These are phyloP conservation scores for Lipomyces sp. DNA, from an alignment of 805 yeast genomes.

Conservation along the genomic window DNA sequence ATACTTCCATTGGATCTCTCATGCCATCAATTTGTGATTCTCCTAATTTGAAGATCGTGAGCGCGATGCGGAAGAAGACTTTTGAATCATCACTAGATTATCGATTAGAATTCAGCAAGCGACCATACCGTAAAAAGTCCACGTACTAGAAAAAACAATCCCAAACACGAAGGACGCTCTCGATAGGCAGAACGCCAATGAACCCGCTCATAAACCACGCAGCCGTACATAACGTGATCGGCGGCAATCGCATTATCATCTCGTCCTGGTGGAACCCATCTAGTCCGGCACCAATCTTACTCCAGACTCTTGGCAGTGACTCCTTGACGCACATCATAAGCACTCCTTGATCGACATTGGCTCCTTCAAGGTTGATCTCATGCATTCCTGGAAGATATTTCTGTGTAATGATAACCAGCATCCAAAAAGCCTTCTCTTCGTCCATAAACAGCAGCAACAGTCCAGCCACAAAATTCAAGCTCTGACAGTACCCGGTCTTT, in stretches of 20 bases:
- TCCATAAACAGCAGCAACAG: constrained; percentile 79
- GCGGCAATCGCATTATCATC: constrained; percentile 77
- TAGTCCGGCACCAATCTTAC: constrained; percentile 50
- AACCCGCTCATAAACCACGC: constrained; percentile 99
- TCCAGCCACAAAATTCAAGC: constrained; percentile 91
- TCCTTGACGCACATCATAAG: constrained; percentile 84
- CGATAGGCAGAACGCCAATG: constrained; percentile 87
- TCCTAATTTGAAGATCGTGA: constrained; percentile 76
- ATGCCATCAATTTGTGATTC: constrained; percentile 62
- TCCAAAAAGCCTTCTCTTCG: constrained; percentile 93
- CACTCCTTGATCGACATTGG: constrained; percentile 93
- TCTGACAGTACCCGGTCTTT: constrained; percentile 93
- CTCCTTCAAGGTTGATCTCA: constrained; percentile 88
- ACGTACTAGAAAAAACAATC: constrained; percentile 77
- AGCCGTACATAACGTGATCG: constrained; percentile 89
- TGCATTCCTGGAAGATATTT: constrained; percentile 88
- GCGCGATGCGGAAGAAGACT: constrained; percentile 77
- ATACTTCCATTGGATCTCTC: constrained; percentile 62
- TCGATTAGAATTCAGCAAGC: not conserved
- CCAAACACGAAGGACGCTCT: constrained; percentile 88
- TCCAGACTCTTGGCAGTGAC: constrained; percentile 83
- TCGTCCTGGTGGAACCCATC: constrained; percentile 51
- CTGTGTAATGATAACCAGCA: constrained; percentile 89
- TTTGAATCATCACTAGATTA: constrained; percentile 71
- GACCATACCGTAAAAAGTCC: no score